Base-by-base conservation (phyloP, 202 grass and related monocot species). In the Brachypodium distachyon region DNA sequence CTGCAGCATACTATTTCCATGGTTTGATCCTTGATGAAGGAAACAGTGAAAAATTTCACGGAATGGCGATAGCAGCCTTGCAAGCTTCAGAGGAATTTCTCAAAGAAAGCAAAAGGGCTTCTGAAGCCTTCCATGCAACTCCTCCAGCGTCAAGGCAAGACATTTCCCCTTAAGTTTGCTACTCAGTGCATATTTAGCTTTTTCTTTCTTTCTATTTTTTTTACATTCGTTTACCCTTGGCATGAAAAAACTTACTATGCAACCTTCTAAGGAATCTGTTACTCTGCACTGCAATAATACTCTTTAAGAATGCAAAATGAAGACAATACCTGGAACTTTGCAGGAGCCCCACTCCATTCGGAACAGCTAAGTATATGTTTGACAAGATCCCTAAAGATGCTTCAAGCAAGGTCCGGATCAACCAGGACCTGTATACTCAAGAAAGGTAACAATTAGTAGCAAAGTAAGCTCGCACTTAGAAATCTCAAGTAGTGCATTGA, bases 21-120 rank as follows among this genome's bases (percentile, higher is more conserved):
- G 96, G 96, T 83, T 75, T 93, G 82, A 99, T 99, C 80, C 96
- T 99, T 61, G 92, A 99, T 32, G 96, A 99, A 77, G 92, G 96
- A 82, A 99, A 99, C 67, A 96, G 90, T 2, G 96, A 99, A 75
- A 99, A 99, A 90, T 96, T 90, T 57, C 96, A 93, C 12, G 86
- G 90, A 81, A 92, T 94, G 87, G 90, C 92, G 74, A 67, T 86
- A 55, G 96, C 92, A 46, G 87, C 96, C 60, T 86, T 96, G 7
- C 87, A 99, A 70, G 90, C 90, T 70, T 92, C 96, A n/a, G 92
- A 96, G 36, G 96, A 93, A 68, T 93, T 93, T 84, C 81, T 99
- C 11, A 93, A 77, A 83, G 92, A 99, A 87, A 99, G 96, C 81
- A 96, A 86, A 86, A 89, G 82, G 31, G 71, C 88, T 66, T 96